Evolutionary conservation across 805 yeast genomes (phyloP).

Genomic region (Yamadazyma nakazawae): DNA sequence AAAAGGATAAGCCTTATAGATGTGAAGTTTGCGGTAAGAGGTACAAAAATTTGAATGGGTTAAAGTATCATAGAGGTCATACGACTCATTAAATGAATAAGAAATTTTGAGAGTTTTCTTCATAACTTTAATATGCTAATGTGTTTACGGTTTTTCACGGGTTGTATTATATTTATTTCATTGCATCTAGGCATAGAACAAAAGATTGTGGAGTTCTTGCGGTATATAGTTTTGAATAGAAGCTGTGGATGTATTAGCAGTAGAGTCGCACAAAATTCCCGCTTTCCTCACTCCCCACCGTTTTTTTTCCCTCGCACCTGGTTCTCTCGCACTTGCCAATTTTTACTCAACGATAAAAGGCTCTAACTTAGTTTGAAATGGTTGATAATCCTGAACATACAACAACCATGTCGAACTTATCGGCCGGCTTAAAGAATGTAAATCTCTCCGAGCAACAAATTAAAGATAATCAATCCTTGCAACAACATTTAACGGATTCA

Average conservation of each 20-base stretch:
- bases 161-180: constrained; percentile 4
- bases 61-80: constrained; percentile 96
- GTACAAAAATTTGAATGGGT: constrained; percentile 91
- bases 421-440: constrained; percentile 46
- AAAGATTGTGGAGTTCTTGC: neutral
- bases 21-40: constrained; percentile 98
- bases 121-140: neutral
- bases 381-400: constrained; percentile 9
- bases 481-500: constrained; percentile 44
- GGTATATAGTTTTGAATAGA: neutral
- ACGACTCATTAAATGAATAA: constrained; percentile 71
- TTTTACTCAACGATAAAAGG: neutral
- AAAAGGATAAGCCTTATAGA: constrained; percentile 96
- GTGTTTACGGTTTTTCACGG: neutral
- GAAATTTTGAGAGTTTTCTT: constrained; percentile 5
- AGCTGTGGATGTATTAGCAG: neutral
- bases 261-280: neutral
- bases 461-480: constrained; percentile 41
- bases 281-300: neutral
- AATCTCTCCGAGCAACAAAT: constrained; percentile 40
- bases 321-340: neutral
- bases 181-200: neutral
- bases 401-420: constrained; percentile 39
- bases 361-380: constrained; percentile 3
- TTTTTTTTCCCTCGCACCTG: neutral